Evolutionary conservation across 805 yeast species (phyloP).

Genomic region (Geotrichum ghanense): DNA sequence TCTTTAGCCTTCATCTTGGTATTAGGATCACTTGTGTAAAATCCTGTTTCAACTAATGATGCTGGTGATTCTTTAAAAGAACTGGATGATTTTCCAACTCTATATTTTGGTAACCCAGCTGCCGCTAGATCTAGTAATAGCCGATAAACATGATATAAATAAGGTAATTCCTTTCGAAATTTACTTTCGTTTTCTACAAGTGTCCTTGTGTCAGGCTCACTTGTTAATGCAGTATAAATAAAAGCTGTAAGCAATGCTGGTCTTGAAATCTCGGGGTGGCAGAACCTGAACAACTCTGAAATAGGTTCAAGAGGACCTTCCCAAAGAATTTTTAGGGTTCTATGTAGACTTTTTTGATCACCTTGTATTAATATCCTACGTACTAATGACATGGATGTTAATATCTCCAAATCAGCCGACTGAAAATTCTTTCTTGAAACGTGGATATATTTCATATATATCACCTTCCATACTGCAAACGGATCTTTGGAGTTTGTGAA

Average conservation of each 20-base stretch:
- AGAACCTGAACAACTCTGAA: neutral
- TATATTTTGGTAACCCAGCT: neutral
- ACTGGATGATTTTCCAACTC: too few relatives aligned
- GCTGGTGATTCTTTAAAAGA: too few relatives aligned
- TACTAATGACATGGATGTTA: neutral
- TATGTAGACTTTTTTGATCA: neutral
- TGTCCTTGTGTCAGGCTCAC: neutral
- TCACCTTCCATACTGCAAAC: neutral
- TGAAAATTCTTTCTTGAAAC: neutral
- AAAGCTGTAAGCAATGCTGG: neutral
- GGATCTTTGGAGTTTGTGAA: neutral
- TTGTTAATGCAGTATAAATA: neutral
- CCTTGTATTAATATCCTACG: neutral
- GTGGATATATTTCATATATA: neutral
- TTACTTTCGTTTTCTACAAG: neutral
- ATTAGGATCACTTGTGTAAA: too few relatives aligned
- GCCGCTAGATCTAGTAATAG: neutral
- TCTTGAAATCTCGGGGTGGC: neutral
- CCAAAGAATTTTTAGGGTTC: neutral
- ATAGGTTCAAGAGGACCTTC: neutral
- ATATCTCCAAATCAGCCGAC: neutral
- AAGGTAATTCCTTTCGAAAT: neutral
- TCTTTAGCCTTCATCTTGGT: neutral
- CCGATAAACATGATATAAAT: conserved; percentile 1
- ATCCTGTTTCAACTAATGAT: too few relatives aligned